These are phyloP conservation scores for Epichloe gansuensis DNA, from an alignment of 2,329 filamentous ascomycete genomes.

Conservation along the genomic window DNA sequence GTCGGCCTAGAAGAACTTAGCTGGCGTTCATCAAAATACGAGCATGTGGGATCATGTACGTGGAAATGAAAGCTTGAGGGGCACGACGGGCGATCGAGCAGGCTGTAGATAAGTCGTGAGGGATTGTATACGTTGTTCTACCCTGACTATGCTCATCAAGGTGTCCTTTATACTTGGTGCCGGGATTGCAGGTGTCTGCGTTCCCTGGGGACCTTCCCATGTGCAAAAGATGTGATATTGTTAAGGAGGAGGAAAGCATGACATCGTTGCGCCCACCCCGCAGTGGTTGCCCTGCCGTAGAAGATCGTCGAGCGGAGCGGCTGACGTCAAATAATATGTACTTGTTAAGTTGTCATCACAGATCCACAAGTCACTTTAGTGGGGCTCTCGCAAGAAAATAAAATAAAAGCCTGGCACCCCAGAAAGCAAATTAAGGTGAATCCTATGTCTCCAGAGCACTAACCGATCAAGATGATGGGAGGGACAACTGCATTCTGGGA, in stretches of 20 bases:
- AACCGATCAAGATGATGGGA: too few species aligned
- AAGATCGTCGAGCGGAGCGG: background rate
- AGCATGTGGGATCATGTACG: background rate
- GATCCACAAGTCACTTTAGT: too few species aligned
- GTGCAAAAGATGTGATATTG: background rate
- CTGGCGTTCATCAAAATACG: background rate
- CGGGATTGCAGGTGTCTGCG: background rate
- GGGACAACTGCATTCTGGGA: too few species aligned
- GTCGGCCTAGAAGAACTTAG: constrained; percentile 3
- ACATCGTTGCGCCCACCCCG: background rate
- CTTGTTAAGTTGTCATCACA: too few species aligned
- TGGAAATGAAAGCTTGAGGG: constrained; percentile 5
- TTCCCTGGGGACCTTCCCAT: background rate
- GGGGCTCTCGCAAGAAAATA: background rate
- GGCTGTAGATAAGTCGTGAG: constrained; percentile 11
- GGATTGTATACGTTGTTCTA: constrained; percentile 14
- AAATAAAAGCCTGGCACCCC: background rate
- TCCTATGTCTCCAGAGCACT: background rate
- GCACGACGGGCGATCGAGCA: background rate
- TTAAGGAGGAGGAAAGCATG: background rate
- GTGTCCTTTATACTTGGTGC: background rate
- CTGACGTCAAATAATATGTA: background rate
- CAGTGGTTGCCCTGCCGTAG: background rate
- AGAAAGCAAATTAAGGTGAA: background rate
- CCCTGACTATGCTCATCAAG: constrained; percentile 15